A percentile compares a stretch with the other conserved stretches of the same genome.
Conservation (phyloP, 768 basidiomycete species). For the Dendrothele bispora region DNA sequence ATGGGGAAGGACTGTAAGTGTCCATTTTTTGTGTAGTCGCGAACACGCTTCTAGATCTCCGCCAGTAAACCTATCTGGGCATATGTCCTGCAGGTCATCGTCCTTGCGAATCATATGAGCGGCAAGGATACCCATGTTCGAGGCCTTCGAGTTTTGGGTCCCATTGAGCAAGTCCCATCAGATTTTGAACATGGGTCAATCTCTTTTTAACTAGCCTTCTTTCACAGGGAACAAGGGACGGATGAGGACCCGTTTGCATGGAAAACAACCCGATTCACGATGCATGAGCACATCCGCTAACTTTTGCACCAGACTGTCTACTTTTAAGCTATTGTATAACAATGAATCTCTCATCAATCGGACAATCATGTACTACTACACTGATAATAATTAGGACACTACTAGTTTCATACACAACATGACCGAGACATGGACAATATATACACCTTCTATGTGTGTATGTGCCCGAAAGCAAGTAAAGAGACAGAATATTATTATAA, state of each 20-base stretch:
- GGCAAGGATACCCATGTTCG: conserved; percentile 99
- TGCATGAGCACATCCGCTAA: conserved; percentile 78
- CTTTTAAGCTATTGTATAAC: no score
- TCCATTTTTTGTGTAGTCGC: conserved; percentile 2
- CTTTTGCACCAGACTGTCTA: neutral
- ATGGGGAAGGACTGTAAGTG: conserved; percentile 76
- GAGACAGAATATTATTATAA: no score
- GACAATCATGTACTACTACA: neutral
- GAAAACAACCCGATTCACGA: conserved; percentile 59
- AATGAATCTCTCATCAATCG: no score
- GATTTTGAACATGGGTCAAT: no score
- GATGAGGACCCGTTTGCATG: conserved; percentile 79
- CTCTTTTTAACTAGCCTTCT: neutral
- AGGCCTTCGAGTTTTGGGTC: conserved; percentile 84
- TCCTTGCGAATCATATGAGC: conserved; percentile 94
- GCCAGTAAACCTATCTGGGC: conserved; percentile 82
- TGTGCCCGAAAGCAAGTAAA: no score
- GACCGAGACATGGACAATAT: conserved; percentile 1
- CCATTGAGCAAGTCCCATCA: conserved; percentile 61
- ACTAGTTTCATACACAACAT: neutral
- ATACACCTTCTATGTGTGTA: no score
- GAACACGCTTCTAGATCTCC: neutral
- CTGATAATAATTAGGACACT: neutral
- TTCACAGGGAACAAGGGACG: conserved; percentile 39
- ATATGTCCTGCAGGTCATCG: conserved; percentile 87